These are phyloP conservation scores for Acrocalymma vagum DNA, from an alignment of 2,329 filamentous ascomycete genomes.

Conservation along the genomic window DNA sequence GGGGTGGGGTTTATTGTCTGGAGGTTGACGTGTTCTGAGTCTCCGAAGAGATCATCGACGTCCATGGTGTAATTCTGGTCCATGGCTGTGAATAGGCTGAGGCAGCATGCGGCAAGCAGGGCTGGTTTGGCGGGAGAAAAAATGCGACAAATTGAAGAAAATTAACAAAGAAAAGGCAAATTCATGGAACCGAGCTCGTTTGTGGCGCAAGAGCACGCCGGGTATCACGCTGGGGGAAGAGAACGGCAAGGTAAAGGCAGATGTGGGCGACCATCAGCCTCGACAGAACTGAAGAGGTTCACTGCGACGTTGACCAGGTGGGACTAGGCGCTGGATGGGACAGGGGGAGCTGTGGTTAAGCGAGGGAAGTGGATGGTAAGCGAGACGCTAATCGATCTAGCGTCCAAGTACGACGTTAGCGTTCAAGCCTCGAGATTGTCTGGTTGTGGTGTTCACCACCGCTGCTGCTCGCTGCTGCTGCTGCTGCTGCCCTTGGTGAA, in stretches of 20 bases:
- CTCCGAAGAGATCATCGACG: conserved; percentile 57
- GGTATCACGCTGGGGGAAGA: conserved; percentile 31
- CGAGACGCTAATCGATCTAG: conserved; percentile 15
- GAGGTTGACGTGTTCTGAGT: conserved; percentile 66
- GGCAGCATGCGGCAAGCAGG: not conserved
- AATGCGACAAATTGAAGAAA: conserved; percentile 1
- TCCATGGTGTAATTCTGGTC: conserved; percentile 54
- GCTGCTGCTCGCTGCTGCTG: conserved; percentile 27
- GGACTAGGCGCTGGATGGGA: conserved; percentile 24
- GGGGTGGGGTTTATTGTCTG: conserved; percentile 63
- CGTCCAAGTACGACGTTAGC: too few species aligned
- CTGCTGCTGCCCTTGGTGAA: too few species aligned
- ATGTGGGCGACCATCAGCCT: too few species aligned
- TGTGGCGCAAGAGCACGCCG: conserved; percentile 11
- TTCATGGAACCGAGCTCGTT: conserved; percentile 8
- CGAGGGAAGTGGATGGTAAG: conserved; percentile 18
- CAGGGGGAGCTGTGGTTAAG: too few species aligned
- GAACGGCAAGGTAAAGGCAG: conserved; percentile 8
- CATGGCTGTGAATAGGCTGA: conserved; percentile 59
- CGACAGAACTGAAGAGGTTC: too few species aligned
- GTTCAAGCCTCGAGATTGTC: conserved; percentile 10
- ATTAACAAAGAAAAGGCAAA: conserved; percentile 1
- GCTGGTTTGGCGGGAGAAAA: conserved; percentile 5
- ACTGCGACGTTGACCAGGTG: conserved; percentile 18
- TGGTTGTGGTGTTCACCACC: conserved; percentile 22